Conservation (phyloP, 169 alveolate species). For the Toxoplasma gondii region DNA sequence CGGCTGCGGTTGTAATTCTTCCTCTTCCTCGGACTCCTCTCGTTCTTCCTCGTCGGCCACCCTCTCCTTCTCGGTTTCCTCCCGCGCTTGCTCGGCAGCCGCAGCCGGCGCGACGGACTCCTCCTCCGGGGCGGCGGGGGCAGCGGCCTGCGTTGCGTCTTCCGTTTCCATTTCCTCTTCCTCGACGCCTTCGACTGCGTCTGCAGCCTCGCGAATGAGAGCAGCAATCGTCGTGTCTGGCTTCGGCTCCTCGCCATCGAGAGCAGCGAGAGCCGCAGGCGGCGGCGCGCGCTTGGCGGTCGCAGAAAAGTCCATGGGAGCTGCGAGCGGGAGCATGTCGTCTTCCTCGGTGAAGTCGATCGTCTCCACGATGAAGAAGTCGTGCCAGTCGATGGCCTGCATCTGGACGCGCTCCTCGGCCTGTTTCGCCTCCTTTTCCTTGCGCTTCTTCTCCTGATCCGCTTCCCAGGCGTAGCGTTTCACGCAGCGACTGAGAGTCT, state of each 20-base stretch:
- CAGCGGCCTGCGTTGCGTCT: not conserved
- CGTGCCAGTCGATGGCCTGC: conserved; percentile 92
- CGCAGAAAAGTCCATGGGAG: conserved; percentile 67
- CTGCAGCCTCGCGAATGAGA: conserved; percentile 66
- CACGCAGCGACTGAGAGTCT: conserved; percentile 77
- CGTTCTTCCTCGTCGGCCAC: conserved; percentile 39
- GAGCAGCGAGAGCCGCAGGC: conserved; percentile 43
- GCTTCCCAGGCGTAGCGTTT: conserved; percentile 84
- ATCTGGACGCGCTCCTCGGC: conserved; percentile 84
- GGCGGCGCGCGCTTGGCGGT: conserved; percentile 38
- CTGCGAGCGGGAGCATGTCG: conserved; percentile 69
- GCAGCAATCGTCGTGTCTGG: conserved; percentile 46
- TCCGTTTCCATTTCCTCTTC: conserved; percentile 69
- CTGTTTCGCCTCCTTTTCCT: conserved; percentile 78
- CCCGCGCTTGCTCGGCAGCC: not conserved
- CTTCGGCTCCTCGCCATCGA: conserved; percentile 36
- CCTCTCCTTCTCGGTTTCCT: not conserved
- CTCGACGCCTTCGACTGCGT: conserved; percentile 44
- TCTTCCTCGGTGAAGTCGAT: conserved; percentile 82
- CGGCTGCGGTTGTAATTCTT: not conserved
- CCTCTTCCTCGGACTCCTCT: conserved; percentile 8
- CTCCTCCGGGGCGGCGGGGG: conserved; percentile 33
- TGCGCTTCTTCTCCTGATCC: conserved; percentile 84
- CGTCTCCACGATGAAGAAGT: conserved; percentile 89
- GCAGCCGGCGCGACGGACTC: conserved; percentile 14